Evolutionary conservation across 306 rosid species (phyloP), one percentile per base, ranked within the genome.

Genomic region (Cicer arietinum): DNA sequence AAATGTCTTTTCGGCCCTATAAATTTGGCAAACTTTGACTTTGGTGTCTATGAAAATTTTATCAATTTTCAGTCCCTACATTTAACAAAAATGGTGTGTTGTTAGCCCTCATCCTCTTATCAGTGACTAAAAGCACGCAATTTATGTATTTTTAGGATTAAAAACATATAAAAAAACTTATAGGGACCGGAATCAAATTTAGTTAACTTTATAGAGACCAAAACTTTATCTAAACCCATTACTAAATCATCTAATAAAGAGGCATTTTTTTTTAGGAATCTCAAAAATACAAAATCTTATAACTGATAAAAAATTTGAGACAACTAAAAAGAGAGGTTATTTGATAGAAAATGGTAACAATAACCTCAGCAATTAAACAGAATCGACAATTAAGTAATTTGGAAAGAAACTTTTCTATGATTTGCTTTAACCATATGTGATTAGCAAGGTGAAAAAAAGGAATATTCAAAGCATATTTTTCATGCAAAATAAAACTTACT

Each of bases 401-500:
- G 61, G n/a, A 81, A 70, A 53, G 63, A 74, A 78, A 66, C 37
- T 13, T 47, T 41, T 43, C 61, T 9, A 39, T 7, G 57, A 69
- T 20, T 67, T 59, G 47, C 39, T 67, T 73, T 44, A 53, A 56
- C 12, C 44, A 17, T 66, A 50, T 14, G 53, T 42, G 20, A 16
- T 59, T 43, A 68, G 35, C 58, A 7, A 59, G 60, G 80, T 53
- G 66, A 43, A 43, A 51, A 75, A 74, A 69, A 3, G n/a, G 50
- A 53, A 69, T 62, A 68, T 25, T 9, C 43, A 64, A 39, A 65
- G 46, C n/a, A 45, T 18, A 41, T 1, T 46, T 71, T 69, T 41
- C 14, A 25, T 61, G 74, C 72, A 79, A 25, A 41, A 62, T 41
- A 78, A 80, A 85, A 90, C 98, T 82, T 84, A 94, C 99, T 71